Evolutionary conservation across 495 filamentous ascomycete species (phyloP), one percentile per base, ranked within the genome.

Genomic region (Hypoxylon crocopeplum): DNA sequence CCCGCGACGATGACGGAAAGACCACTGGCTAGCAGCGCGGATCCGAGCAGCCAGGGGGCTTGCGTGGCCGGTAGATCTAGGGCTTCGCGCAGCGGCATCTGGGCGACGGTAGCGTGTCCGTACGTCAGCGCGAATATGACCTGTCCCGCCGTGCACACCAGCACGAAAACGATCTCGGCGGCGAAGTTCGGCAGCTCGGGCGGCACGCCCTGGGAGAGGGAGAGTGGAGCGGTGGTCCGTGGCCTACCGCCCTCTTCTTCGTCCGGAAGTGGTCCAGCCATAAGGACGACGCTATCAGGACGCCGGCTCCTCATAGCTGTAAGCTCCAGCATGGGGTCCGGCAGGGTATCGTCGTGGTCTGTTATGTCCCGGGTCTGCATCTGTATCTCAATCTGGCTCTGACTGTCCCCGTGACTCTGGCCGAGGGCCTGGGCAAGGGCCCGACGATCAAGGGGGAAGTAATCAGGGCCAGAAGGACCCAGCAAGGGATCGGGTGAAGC

Each of bases 121-220:
- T 76, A 66, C 2, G 76, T 62, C 19, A 80, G 75, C 1, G 77
- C 69, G 48, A 77, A 80, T n/a, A 82, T 67, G 54, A 82, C 56
- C 44, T 79, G 70, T 1, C 77, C 74, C 11, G 72, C 69, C 1
- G 76, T 77, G 61, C 77, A 82, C 13, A 79, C 73, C 0, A 72
- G 50, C 16, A 82, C 64, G 29, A 78, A 75, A 15, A 78, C 60
- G 13, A 79, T 41, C 45, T 80, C 78, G 0, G 70, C 58, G 1
- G 67, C 56, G 1, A 76, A 44, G 34, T 67, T 76, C 29, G 61
- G 44, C 2, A 77, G 41, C 50, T 77, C 76, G 0, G 72, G 66
- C 1, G 76, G 75, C 0, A 70, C 44, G 7, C 76, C 73, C 40
- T 77, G 75, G 0, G 65, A 58, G 6, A 25, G 29, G 1, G 48